Base-by-base conservation (phyloP, 495 filamentous ascomycete species). In the Penicillium subrubescens region DNA sequence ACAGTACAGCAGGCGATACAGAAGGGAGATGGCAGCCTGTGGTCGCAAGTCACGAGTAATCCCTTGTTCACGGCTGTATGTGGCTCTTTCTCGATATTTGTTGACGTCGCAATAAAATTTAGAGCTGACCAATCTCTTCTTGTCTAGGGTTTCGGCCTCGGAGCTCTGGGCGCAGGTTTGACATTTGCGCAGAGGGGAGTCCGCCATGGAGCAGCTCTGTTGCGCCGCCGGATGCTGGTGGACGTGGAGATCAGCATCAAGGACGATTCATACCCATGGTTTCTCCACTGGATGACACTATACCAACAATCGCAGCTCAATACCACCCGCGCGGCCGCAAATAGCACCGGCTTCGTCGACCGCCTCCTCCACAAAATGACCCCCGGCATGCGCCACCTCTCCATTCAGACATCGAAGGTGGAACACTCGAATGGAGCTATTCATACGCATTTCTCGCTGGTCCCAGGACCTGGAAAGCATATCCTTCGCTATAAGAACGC, bases 201-300 rank as follows among this genome's bases (percentile, higher is more conserved):
- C 61, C 88, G 90, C 59, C 82, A 87, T 72, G 87, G 87, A 55
- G 88, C 88, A 27, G 81, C 81, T 43, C 84, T 97, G 59, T 76
- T 97, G 58, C 90, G 91, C 44, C 87, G 90, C 51, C 91, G 94
- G 56, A 88, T 99, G 81, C 89, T 99, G 10, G 92, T 98, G 58
- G 91, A 97, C 70, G 85, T 98, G 67, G 96, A 98, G 75, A 97
- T 99, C 73, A 93, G 88, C 70, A 90, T 91, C 71, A 91, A 92
- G 69, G 95, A 98, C 74, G 89, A 93, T 55, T 92, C 94, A 14
- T 99, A 98, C 75, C 88, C 86, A 59, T 98, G 95, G 94, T 87
- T 98, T 39, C 84, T 99, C 5, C 86, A 92, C 44, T 99, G 96
- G 94, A 91, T 99, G 79, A 91, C 93, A 17, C 81, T 90, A 33